Conservation (phyloP, 1,284 basidiomycete genomes). For the Sporisorium iseilematis-ciliati region DNA sequence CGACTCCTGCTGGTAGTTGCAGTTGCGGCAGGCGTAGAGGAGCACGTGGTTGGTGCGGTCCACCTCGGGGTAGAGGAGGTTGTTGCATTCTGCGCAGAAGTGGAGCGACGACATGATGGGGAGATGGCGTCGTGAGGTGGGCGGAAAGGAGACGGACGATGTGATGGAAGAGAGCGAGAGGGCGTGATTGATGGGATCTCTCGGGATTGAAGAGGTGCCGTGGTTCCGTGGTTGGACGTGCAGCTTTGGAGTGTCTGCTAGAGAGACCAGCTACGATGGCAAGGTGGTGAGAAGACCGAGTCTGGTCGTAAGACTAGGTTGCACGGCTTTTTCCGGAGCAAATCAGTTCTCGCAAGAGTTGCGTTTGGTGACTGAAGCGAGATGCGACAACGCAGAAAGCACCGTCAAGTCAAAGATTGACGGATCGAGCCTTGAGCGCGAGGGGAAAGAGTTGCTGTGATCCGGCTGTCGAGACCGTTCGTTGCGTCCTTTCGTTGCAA, state of each 20-base stretch:
- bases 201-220: no score
- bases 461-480: no score
- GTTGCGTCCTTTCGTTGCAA: no score
- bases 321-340: no score
- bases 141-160: neutral
- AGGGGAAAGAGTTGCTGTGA: slow-evolving; percentile 8
- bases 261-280: no score
- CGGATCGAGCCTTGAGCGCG: neutral
- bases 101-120: slow-evolving; percentile 62
- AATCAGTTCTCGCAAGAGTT: no score
- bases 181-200: neutral
- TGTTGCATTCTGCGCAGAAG: slow-evolving; percentile 75
- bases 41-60: slow-evolving; percentile 87
- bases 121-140: neutral
- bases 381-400: no score
- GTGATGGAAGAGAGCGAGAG: neutral
- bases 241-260: no score
- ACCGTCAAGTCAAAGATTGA: neutral
- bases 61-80: slow-evolving; percentile 85
- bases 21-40: slow-evolving; percentile 93
- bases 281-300: no score
- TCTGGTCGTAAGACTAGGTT: no score
- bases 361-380: no score
- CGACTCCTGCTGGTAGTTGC: slow-evolving; percentile 85
- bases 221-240: no score